Conservation (phyloP, 352 stramenopile genomes). For the Globisporangium spiculum region DNA sequence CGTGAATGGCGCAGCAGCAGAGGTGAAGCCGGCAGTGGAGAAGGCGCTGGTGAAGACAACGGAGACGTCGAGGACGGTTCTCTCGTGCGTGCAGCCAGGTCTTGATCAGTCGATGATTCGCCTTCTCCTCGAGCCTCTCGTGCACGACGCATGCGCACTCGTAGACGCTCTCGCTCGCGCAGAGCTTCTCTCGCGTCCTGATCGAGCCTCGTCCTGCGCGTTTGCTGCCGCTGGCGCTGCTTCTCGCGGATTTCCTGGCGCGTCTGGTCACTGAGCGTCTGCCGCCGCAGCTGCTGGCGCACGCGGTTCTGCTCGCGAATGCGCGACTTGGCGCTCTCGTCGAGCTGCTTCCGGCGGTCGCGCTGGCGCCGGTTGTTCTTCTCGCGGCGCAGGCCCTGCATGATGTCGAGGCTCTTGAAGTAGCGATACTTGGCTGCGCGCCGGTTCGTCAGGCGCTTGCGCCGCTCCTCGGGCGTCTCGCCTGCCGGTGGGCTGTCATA, state of each 20-base stretch:
- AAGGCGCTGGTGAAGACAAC: neutral
- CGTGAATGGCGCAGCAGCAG: neutral
- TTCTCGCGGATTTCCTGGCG: constrained; percentile 37
- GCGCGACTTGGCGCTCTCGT: constrained; percentile 29
- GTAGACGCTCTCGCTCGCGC: constrained; percentile 45
- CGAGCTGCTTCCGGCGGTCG: constrained; percentile 39
- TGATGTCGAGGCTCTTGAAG: constrained; percentile 24
- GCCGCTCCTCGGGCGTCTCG: constrained; percentile 48
- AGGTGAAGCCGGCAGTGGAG: neutral
- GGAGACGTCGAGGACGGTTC: neutral
- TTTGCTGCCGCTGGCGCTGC: constrained; percentile 41
- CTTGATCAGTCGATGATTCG: neutral
- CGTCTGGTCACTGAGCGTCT: constrained; percentile 38
- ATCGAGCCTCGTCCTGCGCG: constrained; percentile 42
- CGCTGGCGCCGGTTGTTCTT: constrained; percentile 45
- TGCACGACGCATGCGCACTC: constrained; percentile 32
- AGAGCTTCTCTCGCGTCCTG: constrained; percentile 34
- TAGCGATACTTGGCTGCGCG: constrained; percentile 71
- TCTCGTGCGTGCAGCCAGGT: neutral
- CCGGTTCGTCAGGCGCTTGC: constrained; percentile 49
- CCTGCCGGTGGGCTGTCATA: constrained; percentile 36
- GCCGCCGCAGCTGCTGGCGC: constrained; percentile 48
- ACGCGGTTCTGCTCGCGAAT: constrained; percentile 63
- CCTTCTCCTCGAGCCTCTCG: constrained; percentile 17
- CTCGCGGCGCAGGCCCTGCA: constrained; percentile 33